phyloP scores from a whole-genome alignment of 768 basidiomycete species.

The Floccularia luteovirens region DNA sequence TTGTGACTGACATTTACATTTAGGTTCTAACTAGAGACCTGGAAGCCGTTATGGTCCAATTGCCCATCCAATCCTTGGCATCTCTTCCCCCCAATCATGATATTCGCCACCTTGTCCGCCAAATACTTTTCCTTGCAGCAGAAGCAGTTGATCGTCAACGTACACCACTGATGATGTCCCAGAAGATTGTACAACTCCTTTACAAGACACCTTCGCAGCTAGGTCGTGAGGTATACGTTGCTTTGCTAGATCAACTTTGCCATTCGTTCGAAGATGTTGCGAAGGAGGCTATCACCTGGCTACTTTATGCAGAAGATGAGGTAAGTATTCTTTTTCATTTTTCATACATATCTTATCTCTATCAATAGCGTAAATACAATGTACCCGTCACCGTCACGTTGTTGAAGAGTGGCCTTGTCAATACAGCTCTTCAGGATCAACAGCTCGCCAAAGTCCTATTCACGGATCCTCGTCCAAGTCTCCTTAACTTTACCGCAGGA shows the following conservation, averaged over 20 bases:
- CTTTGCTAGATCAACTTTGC: constrained; percentile 84
- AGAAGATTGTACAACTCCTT: constrained; percentile 92
- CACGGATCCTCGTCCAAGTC: constrained; percentile 66
- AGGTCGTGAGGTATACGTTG: constrained; percentile 89
- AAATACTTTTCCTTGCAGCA: constrained; percentile 75
- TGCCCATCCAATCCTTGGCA: constrained; percentile 65
- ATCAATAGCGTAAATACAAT: constrained; percentile 84
- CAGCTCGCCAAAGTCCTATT: constrained; percentile 83
- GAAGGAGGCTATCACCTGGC: constrained; percentile 95
- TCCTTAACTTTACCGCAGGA: constrained; percentile 77
- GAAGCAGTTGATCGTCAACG: constrained; percentile 75
- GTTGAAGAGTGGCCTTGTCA: constrained; percentile 77
- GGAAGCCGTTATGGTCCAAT: constrained; percentile 71
- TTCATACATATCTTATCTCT: constrained; percentile 4
- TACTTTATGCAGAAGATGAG: constrained; percentile 94
- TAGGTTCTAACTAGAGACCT: constrained; percentile 54
- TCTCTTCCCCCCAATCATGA: constrained; percentile 79
- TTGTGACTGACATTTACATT: constrained; percentile 5
- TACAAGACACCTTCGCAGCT: constrained; percentile 85
- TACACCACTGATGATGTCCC: constrained; percentile 87
- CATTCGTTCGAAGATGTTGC: constrained; percentile 86
- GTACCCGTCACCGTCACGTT: constrained; percentile 89
- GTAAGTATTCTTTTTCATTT: constrained; percentile 31
- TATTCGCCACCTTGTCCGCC: constrained; percentile 75
- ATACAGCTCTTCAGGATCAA: constrained; percentile 72